Base-by-base conservation (phyloP, 2,329 filamentous ascomycete genomes). In the Acrocalymma vagum region DNA sequence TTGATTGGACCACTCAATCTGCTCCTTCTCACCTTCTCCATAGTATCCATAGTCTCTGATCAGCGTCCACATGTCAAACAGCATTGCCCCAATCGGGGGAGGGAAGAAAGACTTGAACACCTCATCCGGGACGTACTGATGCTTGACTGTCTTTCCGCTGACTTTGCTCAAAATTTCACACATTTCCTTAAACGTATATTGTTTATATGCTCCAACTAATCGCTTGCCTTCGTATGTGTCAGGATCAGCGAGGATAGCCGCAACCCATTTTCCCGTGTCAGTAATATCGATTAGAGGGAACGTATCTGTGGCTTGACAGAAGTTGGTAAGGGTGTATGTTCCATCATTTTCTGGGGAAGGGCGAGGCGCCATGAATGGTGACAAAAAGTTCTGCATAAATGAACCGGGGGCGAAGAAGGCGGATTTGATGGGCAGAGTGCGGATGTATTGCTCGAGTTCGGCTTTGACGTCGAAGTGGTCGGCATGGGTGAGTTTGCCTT, bases 391-490 rank as follows among this genome's bases (percentile, higher is more conserved):
- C 52, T 74, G 61, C 78, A 82, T 82, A 54, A 82, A 85, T 34
- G 70, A 70, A 0, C 72, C 81, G 0, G 79, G 75, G n/a, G 76
- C 63, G 55, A 80, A 76, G 57, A 83, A 83, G 0, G 80, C 75
- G 9, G 70, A 72, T 1, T 75, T 73, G 3, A 85, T 62, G 0
- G 72, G 73, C 3, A 78, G 64, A 0, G 53, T 40, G 13, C 78
- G 74, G 30, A 82, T 76, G 55, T 84, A 81, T n/a, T 71, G 52
- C 50, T 82, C 80, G 0, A 80, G 73, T 9, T 75, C 65, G 14
- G 80, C 80, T 58, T 85, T 85, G 59, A 63, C 69, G 61, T 85
- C 82, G 45, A 84, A 85, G 48, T 80, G 77, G 45, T 72, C 49
- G 3, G 71, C 68, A 16, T 68, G 50, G 13, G 43, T 57, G 9